These are phyloP conservation scores for Chlorella variabilis DNA, from an alignment of 163 green algal genomes.

Conservation along the genomic window DNA sequence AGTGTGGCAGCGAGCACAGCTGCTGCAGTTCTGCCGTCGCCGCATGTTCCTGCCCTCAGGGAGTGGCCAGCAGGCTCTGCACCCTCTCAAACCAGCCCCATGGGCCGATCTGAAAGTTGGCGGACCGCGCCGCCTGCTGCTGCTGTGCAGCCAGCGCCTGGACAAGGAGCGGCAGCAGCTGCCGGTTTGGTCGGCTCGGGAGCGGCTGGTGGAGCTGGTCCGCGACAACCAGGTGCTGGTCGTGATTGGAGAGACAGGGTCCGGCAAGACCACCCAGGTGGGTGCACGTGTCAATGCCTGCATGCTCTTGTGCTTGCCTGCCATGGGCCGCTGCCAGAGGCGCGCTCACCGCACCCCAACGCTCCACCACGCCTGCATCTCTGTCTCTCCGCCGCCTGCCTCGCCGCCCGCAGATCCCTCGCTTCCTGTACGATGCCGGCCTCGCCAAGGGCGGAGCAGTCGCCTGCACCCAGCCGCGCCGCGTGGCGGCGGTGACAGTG, in stretches of 20 bases:
- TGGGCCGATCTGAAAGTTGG: too few species aligned
- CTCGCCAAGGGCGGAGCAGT: slow-evolving; percentile 63
- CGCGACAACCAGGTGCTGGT: slow-evolving; percentile 92
- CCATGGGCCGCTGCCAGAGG: not conserved
- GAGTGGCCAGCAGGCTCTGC: too few species aligned
- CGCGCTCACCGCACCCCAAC: too few species aligned
- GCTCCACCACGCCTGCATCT: too few species aligned
- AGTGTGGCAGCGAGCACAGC: too few species aligned
- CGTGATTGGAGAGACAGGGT: slow-evolving; percentile 96
- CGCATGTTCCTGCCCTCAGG: too few species aligned
- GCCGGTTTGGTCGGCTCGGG: slow-evolving; percentile 91
- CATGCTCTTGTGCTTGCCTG: not conserved
- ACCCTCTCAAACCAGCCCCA: too few species aligned
- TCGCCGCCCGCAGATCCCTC: slow-evolving; percentile 88
- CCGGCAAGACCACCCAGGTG: slow-evolving; percentile 91
- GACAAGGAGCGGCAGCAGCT: slow-evolving; percentile 82
- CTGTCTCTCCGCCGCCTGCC: not conserved
- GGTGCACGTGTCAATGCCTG: not conserved
- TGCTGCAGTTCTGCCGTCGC: too few species aligned
- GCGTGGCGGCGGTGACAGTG: slow-evolving; percentile 88
- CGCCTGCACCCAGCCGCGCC: slow-evolving; percentile 87
- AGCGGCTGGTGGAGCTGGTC: slow-evolving; percentile 89
- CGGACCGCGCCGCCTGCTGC: too few species aligned
- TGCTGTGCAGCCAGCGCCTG: slow-evolving; percentile 3
- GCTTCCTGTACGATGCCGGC: slow-evolving; percentile 73